Percentiles rank a stretch among this genome's conserved stretches.
phyloP scores from a whole-genome alignment of 331 rosid genomes.

The Ulmus americana region DNA sequence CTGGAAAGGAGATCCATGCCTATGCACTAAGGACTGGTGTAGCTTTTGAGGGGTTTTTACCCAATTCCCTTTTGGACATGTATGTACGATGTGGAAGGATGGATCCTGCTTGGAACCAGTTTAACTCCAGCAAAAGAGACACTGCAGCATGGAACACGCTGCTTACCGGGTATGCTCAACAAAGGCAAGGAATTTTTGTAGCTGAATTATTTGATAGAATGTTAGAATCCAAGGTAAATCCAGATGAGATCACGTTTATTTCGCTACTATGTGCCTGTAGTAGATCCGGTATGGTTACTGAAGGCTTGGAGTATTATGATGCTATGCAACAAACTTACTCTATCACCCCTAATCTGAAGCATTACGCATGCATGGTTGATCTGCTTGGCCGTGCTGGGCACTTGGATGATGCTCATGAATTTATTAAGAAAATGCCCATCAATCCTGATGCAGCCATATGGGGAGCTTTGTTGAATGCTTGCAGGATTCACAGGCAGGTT shows the following conservation, averaged over 20 bases:
- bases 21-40: constrained; percentile 73
- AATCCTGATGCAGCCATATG: constrained; percentile 77
- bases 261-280: constrained; percentile 76
- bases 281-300: constrained; percentile 67
- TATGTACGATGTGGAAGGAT: constrained; percentile 85
- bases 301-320: constrained; percentile 64
- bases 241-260: constrained; percentile 66
- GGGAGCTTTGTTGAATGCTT: constrained; percentile 87
- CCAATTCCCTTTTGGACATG: constrained; percentile 82
- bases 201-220: constrained; percentile 49
- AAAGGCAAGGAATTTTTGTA: constrained; percentile 56
- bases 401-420: constrained; percentile 55
- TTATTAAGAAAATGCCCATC: constrained; percentile 64
- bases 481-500: constrained; percentile 58
- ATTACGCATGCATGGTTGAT: constrained; percentile 75
- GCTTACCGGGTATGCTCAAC: constrained; percentile 69
- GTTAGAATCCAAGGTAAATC: constrained; percentile 50
- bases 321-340: constrained; percentile 44
- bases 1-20: constrained; percentile 90
- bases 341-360: constrained; percentile 69
- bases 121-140: constrained; percentile 47
- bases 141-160: constrained; percentile 76
- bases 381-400: constrained; percentile 72
- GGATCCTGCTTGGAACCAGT: constrained; percentile 65
- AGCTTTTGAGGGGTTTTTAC: constrained; percentile 60